Conservation (phyloP, 2,329 filamentous ascomycete species). For the Epichloe baconii region DNA sequence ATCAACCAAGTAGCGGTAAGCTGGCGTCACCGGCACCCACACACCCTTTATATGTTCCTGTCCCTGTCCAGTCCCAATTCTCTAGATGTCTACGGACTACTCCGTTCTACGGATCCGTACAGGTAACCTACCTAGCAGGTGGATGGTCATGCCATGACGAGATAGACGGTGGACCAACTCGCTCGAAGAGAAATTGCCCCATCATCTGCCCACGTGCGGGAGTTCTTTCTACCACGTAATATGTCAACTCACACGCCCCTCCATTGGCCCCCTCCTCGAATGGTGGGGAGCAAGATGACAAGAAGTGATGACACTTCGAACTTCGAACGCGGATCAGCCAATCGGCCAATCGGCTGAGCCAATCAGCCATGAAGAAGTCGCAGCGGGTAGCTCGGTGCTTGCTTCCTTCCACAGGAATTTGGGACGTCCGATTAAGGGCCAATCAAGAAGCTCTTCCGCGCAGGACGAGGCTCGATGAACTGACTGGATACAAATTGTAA, state of each 20-base stretch:
- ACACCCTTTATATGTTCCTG: not conserved
- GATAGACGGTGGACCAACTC: not conserved
- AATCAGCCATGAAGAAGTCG: too few relatives aligned
- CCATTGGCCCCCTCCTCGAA: not conserved
- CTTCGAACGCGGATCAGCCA: not conserved
- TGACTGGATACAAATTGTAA: too few relatives aligned
- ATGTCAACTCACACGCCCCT: not conserved
- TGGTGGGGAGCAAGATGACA: not conserved
- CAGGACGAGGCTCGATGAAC: not conserved
- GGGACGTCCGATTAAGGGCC: too few relatives aligned
- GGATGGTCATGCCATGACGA: not conserved
- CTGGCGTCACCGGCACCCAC: not conserved
- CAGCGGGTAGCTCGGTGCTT: too few relatives aligned
- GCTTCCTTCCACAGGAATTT: too few relatives aligned
- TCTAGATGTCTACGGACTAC: not conserved
- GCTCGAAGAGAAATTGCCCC: too few relatives aligned
- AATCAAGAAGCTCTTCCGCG: not conserved
- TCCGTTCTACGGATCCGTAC: too few relatives aligned
- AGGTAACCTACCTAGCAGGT: not conserved
- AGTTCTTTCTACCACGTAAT: too few relatives aligned
- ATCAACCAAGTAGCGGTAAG: constrained; percentile 2
- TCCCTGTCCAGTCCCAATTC: not conserved
- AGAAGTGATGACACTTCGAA: too few relatives aligned
- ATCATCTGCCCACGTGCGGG: too few relatives aligned
- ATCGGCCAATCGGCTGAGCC: not conserved